Base-by-base conservation (phyloP, 73 alveolate species). In the Stentor coeruleus region DNA sequence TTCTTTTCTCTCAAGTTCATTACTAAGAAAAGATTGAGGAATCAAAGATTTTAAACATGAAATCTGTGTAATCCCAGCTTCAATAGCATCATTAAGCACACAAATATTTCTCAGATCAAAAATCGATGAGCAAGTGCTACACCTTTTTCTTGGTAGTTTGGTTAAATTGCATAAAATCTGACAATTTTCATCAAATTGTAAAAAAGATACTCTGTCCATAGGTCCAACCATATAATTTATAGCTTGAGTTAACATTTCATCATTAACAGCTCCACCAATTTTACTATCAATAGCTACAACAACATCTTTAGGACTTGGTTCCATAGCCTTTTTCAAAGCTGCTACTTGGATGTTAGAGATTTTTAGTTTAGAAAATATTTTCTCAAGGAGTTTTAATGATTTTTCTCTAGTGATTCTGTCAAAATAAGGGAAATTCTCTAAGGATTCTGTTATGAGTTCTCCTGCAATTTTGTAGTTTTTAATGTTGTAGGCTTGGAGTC, bases 171-270 rank as follows among this genome's bases (percentile, higher is more conserved):
- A 66, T 20, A 66, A 0, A 33, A 66, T 33, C 37, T 31, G n/a
- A 33, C 79, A 66, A 66, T 37, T 0, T 1, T 66, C 79, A 2
- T 66, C 79, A 66, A 66, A 66, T 11, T 66, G n/a, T 28, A 66
- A 28, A 20, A 66, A 20, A 66, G 79, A 66, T 28, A 66, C n/a
- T 11, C 79, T 20, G 39, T 66, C 79, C 14, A 28, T 66, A 26
- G 36, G 1, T 1, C 14, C 79, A 20, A 66, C 36, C n/a, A 66
- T 26, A 40, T 66, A 20, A 20, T 66, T 33, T 26, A 33, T 66
- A 66, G 33, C n/a, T 11, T 26, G 20, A 28, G n/a, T 20, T 28
- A 66, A 31, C 26, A 11, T 66, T 0, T 26, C 79, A 15, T 66
- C 40, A 20, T 20, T 33, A 20, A 20, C n/a, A 15, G 42, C n/a